Conservation (phyloP, 1,284 basidiomycete species). For the Ustilago crameri region DNA sequence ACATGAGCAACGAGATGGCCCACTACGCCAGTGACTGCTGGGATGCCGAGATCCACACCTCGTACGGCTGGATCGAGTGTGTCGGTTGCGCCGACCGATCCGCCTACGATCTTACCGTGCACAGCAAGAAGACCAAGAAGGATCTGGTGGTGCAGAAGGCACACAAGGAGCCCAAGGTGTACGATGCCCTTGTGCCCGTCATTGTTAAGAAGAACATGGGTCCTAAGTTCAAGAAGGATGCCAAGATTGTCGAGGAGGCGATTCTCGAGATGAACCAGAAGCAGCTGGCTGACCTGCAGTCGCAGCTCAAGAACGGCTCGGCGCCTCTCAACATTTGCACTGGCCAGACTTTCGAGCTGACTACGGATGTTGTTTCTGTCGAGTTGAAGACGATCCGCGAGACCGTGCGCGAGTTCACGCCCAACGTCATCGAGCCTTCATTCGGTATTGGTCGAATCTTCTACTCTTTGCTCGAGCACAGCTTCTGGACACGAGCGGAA, state of each 20-base stretch:
- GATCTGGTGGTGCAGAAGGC: constrained; percentile 84
- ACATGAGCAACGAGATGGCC: constrained; percentile 98
- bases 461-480: constrained; percentile 93
- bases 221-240: constrained; percentile 88
- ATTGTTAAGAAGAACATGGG: constrained; percentile 91
- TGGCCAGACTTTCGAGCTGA: constrained; percentile 77
- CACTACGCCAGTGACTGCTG: constrained; percentile 99
- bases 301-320: constrained; percentile 78
- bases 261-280: constrained; percentile 79
- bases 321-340: constrained; percentile 61
- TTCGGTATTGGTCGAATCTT: constrained; percentile 97
- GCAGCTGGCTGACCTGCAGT: constrained; percentile 77
- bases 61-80: constrained; percentile 97
- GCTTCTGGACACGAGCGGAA: constrained; percentile 92
- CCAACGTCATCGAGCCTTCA: constrained; percentile 98
- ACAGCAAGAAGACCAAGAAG: constrained; percentile 71
- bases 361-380: constrained; percentile 81
- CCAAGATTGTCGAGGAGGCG: constrained; percentile 77
- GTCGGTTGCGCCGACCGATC: constrained; percentile 99
- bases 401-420: constrained; percentile 91
- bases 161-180: constrained; percentile 81
- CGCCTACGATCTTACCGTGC: constrained; percentile 86
- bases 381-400: constrained; percentile 89
- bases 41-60: constrained; percentile 97
- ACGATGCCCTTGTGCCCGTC: constrained; percentile 79